These are phyloP conservation scores for Neurospora intermedia DNA, from an alignment of 495 filamentous ascomycete species.

Conservation along the genomic window DNA sequence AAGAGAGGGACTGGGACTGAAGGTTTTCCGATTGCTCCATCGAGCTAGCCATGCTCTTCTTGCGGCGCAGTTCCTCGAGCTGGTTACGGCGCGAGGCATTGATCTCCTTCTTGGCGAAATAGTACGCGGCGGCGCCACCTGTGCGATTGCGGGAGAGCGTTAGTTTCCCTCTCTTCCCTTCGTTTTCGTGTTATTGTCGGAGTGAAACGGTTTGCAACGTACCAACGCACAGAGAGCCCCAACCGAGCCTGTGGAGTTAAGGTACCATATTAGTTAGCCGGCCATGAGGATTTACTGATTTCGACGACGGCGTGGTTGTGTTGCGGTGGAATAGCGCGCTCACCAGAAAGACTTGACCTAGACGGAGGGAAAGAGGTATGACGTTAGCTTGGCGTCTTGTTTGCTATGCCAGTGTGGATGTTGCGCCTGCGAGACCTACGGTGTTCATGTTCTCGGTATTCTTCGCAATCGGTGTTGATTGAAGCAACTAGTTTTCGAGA, in stretches of 20 bases:
- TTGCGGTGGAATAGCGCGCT: not conserved
- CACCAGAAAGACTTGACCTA: slow-evolving; percentile 57
- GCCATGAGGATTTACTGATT: not conserved
- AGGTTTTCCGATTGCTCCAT: slow-evolving; percentile 44
- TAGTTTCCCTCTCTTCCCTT: slow-evolving; percentile 4
- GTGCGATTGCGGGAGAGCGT: slow-evolving; percentile 7
- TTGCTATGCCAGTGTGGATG: not conserved
- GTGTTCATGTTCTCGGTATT: slow-evolving; percentile 16
- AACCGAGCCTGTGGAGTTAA: slow-evolving; percentile 53
- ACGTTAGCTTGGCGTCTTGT: slow-evolving; percentile 1
- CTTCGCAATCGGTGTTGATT: not conserved
- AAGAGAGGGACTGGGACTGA: slow-evolving; percentile 19
- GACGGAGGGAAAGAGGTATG: slow-evolving; percentile 9
- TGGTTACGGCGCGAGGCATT: slow-evolving; percentile 72
- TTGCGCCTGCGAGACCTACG: slow-evolving; percentile 5
- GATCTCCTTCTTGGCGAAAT: slow-evolving; percentile 90
- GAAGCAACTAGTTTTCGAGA: not conserved
- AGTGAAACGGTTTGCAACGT: slow-evolving; percentile 15
- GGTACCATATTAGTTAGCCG: not conserved
- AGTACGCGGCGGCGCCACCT: slow-evolving; percentile 84
- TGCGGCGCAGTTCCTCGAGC: slow-evolving; percentile 54
- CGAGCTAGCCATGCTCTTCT: slow-evolving; percentile 49
- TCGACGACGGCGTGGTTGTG: not conserved
- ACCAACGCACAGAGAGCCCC: slow-evolving; percentile 78
- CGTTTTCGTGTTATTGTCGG: not conserved